Evolutionary conservation across 495 filamentous ascomycete species (phyloP).

Genomic region (Hamigera avellanea): DNA sequence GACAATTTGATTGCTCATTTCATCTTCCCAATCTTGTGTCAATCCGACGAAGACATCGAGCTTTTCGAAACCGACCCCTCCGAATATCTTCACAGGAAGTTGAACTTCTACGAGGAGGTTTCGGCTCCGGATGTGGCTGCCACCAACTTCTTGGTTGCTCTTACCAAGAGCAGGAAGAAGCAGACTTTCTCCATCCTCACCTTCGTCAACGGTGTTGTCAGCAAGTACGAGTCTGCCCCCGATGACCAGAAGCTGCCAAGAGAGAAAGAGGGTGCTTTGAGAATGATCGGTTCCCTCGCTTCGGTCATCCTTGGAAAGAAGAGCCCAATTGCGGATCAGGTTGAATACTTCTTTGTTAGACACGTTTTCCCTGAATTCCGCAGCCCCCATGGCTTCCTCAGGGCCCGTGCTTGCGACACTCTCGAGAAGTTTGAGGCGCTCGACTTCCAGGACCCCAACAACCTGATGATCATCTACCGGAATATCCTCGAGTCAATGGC

Average conservation of each 20-base stretch:
- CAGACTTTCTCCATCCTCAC: constrained; percentile 87
- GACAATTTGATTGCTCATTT: constrained; percentile 85
- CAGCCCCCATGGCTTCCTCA: constrained; percentile 83
- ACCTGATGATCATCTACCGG: constrained; percentile 87
- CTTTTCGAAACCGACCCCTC: constrained; percentile 88
- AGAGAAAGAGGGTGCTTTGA: constrained; percentile 89
- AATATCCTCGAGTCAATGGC: constrained; percentile 97
- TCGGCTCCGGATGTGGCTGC: constrained; percentile 93
- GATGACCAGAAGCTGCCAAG: constrained; percentile 82
- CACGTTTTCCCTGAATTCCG: constrained; percentile 98
- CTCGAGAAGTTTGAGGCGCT: constrained; percentile 95
- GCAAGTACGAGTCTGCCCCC: constrained; percentile 71
- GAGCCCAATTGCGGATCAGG: constrained; percentile 92
- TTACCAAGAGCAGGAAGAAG: constrained; percentile 91
- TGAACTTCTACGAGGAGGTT: constrained; percentile 97
- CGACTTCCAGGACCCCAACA: constrained; percentile 89
- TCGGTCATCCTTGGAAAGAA: constrained; percentile 94
- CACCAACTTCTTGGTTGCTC: constrained; percentile 87
- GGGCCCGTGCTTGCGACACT: constrained; percentile 91
- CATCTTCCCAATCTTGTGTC: constrained; percentile 88
- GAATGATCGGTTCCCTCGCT: constrained; percentile 94
- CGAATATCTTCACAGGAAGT: constrained; percentile 90
- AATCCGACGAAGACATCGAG: constrained; percentile 85
- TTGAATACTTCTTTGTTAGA: constrained; percentile 97
- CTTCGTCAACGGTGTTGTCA: constrained; percentile 89